Evolutionary conservation across 1,139 yeast genomes (phyloP).

Genomic region (Candida gigantensis): DNA sequence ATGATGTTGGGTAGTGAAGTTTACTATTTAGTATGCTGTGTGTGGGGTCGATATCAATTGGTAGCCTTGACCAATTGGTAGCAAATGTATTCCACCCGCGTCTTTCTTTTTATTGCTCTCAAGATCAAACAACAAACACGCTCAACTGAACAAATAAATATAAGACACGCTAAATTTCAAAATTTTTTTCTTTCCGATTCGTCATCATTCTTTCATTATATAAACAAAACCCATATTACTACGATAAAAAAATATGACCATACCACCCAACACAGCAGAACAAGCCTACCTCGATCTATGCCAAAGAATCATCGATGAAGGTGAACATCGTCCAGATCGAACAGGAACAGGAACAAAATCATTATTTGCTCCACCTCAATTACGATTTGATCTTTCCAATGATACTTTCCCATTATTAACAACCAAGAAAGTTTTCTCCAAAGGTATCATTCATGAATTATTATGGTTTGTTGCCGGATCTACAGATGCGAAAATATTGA

Average conservation of each 20-base stretch:
- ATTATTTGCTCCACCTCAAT: constrained; percentile 92
- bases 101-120: too few relatives aligned
- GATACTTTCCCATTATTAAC: constrained; percentile 85
- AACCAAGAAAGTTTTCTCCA: constrained; percentile 87
- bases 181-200: too few relatives aligned
- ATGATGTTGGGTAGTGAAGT: too few relatives aligned
- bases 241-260: constrained; percentile 29
- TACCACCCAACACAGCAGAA: constrained; percentile 54
- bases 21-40: not conserved
- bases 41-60: too few relatives aligned
- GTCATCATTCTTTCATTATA: not conserved
- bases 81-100: too few relatives aligned
- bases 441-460: constrained; percentile 85
- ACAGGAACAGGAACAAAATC: constrained; percentile 96
- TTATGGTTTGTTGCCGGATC: constrained; percentile 91
- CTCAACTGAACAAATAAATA: too few relatives aligned
- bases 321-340: constrained; percentile 90
- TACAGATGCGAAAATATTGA: constrained; percentile 79
- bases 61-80: too few relatives aligned
- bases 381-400: constrained; percentile 74
- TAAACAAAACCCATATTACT: not conserved
- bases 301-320: constrained; percentile 69
- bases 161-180: too few relatives aligned
- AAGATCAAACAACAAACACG: too few relatives aligned
- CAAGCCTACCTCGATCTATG: constrained; percentile 86